Percentiles rank a stretch among this genome's conserved stretches.
phyloP scores from a whole-genome alignment of 352 stramenopile genomes.

The Plasmopara muralis region DNA sequence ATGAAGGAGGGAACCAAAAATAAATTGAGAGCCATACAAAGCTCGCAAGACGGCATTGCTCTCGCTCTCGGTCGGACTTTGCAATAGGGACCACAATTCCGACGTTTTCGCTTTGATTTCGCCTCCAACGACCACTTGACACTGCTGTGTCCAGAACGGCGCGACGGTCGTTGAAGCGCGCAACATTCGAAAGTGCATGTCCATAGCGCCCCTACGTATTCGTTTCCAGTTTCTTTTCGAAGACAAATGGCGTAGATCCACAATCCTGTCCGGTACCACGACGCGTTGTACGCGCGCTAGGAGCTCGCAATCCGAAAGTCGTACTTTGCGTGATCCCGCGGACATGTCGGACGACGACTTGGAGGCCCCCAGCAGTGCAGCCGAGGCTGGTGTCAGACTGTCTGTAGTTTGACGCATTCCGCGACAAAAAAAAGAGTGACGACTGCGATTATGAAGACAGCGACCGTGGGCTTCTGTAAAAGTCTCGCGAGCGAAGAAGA shows the following conservation, averaged over 20 bases:
- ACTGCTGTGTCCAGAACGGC: slow-evolving; percentile 10
- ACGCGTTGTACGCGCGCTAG: slow-evolving; percentile 24
- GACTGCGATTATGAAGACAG: slow-evolving; percentile 2
- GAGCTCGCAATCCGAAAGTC: slow-evolving; percentile 21
- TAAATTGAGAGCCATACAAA: slow-evolving; percentile 23
- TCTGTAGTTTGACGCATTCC: slow-evolving; percentile 16
- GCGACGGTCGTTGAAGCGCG: not conserved
- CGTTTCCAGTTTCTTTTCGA: slow-evolving; percentile 22
- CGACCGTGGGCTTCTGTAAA: slow-evolving; percentile 4
- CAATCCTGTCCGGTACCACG: slow-evolving; percentile 8
- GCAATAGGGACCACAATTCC: slow-evolving; percentile 23
- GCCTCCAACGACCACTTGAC: slow-evolving; percentile 19
- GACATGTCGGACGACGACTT: slow-evolving; percentile 19
- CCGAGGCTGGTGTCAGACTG: slow-evolving; percentile 5
- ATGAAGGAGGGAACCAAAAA: slow-evolving; percentile 36
- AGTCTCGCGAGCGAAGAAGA: slow-evolving; percentile 8
- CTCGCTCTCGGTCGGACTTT: slow-evolving; percentile 26
- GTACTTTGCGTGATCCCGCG: slow-evolving; percentile 14
- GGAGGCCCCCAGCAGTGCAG: slow-evolving; percentile 7
- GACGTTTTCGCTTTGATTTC: slow-evolving; percentile 13
- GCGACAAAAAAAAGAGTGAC: slow-evolving; percentile 27
- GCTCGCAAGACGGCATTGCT: slow-evolving; percentile 28
- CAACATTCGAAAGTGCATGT: slow-evolving; percentile 12
- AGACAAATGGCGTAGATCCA: slow-evolving; percentile 13
- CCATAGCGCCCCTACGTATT: slow-evolving; percentile 12